Evolutionary conservation across 2,329 filamentous ascomycete species (phyloP).

Genomic region (Phaeosphaeriaceae sp.): DNA sequence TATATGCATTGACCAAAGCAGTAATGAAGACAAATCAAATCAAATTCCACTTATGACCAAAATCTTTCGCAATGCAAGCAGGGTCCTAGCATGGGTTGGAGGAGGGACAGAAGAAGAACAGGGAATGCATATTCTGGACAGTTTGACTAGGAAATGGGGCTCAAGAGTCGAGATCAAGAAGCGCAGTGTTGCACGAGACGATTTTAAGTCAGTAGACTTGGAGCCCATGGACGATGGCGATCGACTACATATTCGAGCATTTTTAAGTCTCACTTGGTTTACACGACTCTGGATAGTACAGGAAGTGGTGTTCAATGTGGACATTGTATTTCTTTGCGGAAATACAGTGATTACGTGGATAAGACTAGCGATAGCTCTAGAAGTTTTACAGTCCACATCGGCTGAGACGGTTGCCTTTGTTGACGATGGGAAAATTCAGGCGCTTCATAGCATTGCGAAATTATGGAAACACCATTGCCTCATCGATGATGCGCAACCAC

Average conservation of each 20-base stretch:
- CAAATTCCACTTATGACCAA: slow-evolving; percentile 24
- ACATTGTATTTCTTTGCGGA: slow-evolving; percentile 6
- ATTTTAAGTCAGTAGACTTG: no score
- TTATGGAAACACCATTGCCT: no score
- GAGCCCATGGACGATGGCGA: no score
- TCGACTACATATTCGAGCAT: no score
- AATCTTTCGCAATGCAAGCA: slow-evolving; percentile 13
- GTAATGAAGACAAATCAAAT: slow-evolving; percentile 12
- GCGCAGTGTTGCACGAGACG: no score
- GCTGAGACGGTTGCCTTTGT: no score
- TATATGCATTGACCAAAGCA: slow-evolving; percentile 21
- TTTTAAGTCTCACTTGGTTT: slow-evolving; percentile 5
- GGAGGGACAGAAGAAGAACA: background rate
- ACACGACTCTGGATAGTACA: slow-evolving; percentile 14
- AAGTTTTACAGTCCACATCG: no score
- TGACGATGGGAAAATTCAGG: no score
- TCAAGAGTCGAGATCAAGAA: background rate
- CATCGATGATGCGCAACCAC: no score
- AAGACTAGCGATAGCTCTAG: background rate
- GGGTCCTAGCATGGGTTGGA: slow-evolving; percentile 17
- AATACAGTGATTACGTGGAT: background rate
- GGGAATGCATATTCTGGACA: background rate
- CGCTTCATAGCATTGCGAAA: no score
- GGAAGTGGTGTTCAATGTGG: slow-evolving; percentile 13
- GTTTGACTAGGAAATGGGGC: background rate